Conservation (phyloP, 176 grass and related monocot species). For the Typha latifolia region DNA sequence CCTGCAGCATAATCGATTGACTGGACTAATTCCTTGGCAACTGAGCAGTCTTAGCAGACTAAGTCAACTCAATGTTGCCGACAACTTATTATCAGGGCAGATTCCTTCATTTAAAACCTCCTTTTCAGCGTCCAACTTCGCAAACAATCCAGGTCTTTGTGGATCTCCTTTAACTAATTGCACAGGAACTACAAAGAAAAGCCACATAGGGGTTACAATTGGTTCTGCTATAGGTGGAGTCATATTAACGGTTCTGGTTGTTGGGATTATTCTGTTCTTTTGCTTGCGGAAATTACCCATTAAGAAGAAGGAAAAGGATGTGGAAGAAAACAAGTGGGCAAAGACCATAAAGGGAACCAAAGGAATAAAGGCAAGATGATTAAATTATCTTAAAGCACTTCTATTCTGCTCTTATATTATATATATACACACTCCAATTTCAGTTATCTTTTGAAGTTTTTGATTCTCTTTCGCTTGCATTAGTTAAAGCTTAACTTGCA, state of each 20-base stretch:
- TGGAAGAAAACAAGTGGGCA: slow-evolving; percentile 96
- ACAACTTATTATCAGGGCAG: slow-evolving; percentile 55
- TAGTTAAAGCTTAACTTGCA: background rate
- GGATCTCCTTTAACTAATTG: slow-evolving; percentile 40
- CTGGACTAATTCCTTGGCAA: slow-evolving; percentile 59
- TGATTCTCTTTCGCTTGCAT: background rate
- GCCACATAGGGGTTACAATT: slow-evolving; percentile 39
- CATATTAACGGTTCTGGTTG: slow-evolving; percentile 41
- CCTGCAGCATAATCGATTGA: slow-evolving; percentile 67
- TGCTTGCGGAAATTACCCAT: slow-evolving; percentile 58
- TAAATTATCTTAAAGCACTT: background rate
- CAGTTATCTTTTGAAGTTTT: background rate
- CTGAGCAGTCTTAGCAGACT: slow-evolving; percentile 44
- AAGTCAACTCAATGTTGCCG: slow-evolving; percentile 45
- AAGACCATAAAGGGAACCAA: slow-evolving; percentile 81
- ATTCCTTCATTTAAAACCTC: slow-evolving; percentile 32
- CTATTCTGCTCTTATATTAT: background rate
- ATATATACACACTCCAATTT: background rate
- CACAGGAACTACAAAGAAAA: slow-evolving; percentile 28
- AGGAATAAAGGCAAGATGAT: slow-evolving; percentile 60
- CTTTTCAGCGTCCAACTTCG: slow-evolving; percentile 29
- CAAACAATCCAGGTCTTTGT: slow-evolving; percentile 55
- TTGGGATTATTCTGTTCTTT: slow-evolving; percentile 60
- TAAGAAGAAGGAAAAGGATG: slow-evolving; percentile 66
- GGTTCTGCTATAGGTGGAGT: slow-evolving; percentile 77